Evolutionary conservation across 331 rosid species (phyloP).

Genomic region (Rosa hybrid): DNA sequence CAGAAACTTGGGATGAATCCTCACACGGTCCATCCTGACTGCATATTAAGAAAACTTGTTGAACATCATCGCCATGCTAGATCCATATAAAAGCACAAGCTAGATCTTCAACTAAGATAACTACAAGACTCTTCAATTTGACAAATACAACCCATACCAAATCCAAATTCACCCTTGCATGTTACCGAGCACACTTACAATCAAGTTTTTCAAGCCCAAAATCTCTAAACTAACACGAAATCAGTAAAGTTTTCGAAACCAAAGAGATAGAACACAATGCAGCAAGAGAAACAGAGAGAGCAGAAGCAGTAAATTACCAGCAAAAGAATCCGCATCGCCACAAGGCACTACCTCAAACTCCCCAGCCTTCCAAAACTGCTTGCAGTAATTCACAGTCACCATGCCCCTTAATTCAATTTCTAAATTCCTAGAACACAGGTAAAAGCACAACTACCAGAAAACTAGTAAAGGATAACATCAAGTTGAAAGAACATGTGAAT

Average conservation of each 20-base stretch:
- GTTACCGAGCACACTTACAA: background rate
- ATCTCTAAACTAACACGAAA: background rate
- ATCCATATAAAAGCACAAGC: constrained; percentile 4
- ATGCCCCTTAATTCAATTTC: too few species aligned
- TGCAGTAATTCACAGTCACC: constrained; percentile 22
- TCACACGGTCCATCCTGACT: constrained; percentile 93
- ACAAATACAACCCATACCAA: background rate
- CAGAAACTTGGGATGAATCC: constrained; percentile 98
- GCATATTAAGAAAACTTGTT: constrained; percentile 19
- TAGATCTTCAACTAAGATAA: background rate
- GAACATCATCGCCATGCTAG: background rate
- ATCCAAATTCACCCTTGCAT: constrained; percentile 12
- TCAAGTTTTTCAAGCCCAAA: background rate
- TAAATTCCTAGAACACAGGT: too few species aligned
- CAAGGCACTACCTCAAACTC: constrained; percentile 61
- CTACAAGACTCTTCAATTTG: background rate
- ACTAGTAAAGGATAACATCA: too few species aligned
- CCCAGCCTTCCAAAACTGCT: constrained; percentile 96
- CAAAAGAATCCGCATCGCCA: constrained; percentile 35
- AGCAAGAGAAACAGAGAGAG: background rate
- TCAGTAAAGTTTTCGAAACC: background rate
- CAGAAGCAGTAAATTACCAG: constrained; percentile 35
- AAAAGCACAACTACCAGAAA: too few species aligned
- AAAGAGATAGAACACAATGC: constrained; percentile 5
- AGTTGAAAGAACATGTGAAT: too few species aligned